A percentile compares a stretch with the other conserved stretches of the same genome.
phyloP scores from a whole-genome alignment of 1,284 basidiomycete genomes.

The Vanrija pseudolonga region DNA sequence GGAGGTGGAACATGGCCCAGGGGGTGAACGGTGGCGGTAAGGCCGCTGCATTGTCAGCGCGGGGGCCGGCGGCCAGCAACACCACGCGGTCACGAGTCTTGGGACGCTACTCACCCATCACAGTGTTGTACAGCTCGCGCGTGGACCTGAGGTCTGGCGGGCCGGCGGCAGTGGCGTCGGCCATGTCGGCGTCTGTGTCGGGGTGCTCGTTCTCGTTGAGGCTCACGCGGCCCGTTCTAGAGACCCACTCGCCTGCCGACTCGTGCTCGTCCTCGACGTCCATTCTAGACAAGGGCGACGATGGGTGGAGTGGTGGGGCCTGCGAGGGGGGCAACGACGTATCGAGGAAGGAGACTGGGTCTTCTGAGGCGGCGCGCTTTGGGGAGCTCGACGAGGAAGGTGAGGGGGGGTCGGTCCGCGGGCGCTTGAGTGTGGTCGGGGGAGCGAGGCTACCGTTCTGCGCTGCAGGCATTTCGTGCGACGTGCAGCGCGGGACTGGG shows the following conservation, averaged over 20 bases:
- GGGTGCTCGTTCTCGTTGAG: conserved; percentile 18
- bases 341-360: conserved; percentile 8
- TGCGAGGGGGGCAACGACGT: not conserved
- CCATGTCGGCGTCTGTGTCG: not conserved
- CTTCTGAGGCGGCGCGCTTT: conserved; percentile 47
- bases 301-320: conserved; percentile 2
- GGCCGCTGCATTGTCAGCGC: conserved; percentile 15
- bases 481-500: too few relatives aligned
- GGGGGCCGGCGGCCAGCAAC: too few relatives aligned
- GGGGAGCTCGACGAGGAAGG: conserved; percentile 35
- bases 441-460: conserved; percentile 3
- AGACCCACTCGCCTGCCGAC: conserved; percentile 29
- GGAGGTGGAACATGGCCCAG: conserved; percentile 35
- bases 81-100: not conserved
- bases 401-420: conserved; percentile 29
- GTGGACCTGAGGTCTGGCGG: not conserved
- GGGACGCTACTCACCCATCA: conserved; percentile 8
- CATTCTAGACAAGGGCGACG: conserved; percentile 19
- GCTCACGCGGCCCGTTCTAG: conserved; percentile 37
- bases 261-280: conserved; percentile 21
- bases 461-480: conserved; percentile 4
- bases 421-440: conserved; percentile 26
- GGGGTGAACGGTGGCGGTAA: conserved; percentile 33
- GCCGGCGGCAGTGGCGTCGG: not conserved
- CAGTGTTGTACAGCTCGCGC: conserved; percentile 6